A percentile compares a stretch with the other conserved stretches of the same genome.
Evolutionary conservation across 2,329 filamentous ascomycete genomes (phyloP).

Genomic region (Nectriaceae sp.): DNA sequence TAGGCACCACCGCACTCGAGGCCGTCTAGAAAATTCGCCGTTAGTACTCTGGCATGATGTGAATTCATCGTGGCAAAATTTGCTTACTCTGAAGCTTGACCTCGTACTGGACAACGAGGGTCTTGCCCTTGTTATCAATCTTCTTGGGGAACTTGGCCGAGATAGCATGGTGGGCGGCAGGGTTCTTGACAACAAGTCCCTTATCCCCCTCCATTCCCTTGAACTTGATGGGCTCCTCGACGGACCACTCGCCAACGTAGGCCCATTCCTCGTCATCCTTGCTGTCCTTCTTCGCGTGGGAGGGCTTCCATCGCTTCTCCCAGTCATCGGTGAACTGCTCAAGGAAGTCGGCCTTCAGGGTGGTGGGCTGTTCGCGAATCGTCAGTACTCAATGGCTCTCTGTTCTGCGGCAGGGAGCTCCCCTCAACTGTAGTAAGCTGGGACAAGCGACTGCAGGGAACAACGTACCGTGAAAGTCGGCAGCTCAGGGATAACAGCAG

Average conservation of each 20-base stretch:
- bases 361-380: slow-evolving; percentile 69
- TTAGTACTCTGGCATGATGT: slow-evolving; percentile 22
- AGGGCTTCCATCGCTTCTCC: slow-evolving; percentile 91
- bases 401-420: neutral
- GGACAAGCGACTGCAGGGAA: neutral
- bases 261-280: slow-evolving; percentile 89
- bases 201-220: slow-evolving; percentile 95
- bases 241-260: slow-evolving; percentile 94
- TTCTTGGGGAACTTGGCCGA: slow-evolving; percentile 97
- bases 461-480: slow-evolving; percentile 84
- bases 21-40: slow-evolving; percentile 64
- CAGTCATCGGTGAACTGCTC: slow-evolving; percentile 99
- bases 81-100: slow-evolving; percentile 97
- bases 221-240: slow-evolving; percentile 88
- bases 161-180: slow-evolving; percentile 97
- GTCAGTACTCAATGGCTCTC: slow-evolving; percentile 26
- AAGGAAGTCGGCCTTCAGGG: slow-evolving; percentile 88
- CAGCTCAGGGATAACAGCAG: slow-evolving; percentile 63
- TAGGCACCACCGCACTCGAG: slow-evolving; percentile 98
- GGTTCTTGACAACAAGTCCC: slow-evolving; percentile 97
- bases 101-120: slow-evolving; percentile 97
- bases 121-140: slow-evolving; percentile 96
- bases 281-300: slow-evolving; percentile 91
- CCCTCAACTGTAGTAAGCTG: neutral
- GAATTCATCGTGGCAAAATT: neutral